These are phyloP conservation scores for Globisporangium cederbergense DNA, from an alignment of 352 stramenopile species.

Conservation along the genomic window DNA sequence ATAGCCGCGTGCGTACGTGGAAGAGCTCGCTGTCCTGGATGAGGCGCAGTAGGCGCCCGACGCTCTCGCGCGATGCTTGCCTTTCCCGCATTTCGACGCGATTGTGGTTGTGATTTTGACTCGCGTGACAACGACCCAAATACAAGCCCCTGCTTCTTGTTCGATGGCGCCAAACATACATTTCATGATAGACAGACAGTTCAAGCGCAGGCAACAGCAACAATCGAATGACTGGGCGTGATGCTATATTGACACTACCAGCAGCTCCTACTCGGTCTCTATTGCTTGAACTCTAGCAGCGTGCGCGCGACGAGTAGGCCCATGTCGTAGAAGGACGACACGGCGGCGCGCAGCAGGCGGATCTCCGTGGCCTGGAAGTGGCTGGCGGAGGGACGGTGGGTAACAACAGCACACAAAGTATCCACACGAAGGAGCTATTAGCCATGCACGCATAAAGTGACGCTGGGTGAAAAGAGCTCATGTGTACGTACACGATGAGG, in stretches of 20 bases:
- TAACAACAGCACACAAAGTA: neutral
- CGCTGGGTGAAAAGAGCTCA: constrained; percentile 2
- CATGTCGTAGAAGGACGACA: constrained; percentile 89
- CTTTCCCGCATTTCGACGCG: constrained; percentile 9
- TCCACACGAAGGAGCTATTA: neutral
- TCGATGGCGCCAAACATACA: no score
- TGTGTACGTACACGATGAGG: constrained; percentile 62
- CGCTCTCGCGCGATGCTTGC: constrained; percentile 19
- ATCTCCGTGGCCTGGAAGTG: constrained; percentile 83
- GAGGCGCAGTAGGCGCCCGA: constrained; percentile 38
- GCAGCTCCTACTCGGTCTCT: constrained; percentile 11
- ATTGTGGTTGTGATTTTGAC: neutral
- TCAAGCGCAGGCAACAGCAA: no score
- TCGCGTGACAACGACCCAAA: neutral
- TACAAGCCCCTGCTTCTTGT: constrained; percentile 3
- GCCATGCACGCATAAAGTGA: constrained; percentile 1
- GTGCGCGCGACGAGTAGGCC: constrained; percentile 64
- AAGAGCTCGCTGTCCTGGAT: constrained; percentile 38
- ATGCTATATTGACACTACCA: neutral
- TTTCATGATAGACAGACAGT: no score
- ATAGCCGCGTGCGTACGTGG: constrained; percentile 25
- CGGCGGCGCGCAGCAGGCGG: constrained; percentile 74
- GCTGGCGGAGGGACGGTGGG: constrained; percentile 23
- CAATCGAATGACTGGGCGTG: neutral
- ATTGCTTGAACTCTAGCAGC: constrained; percentile 86